phyloP scores from a whole-genome alignment of 768 basidiomycete genomes.

The Clitopilus hobsonii region DNA sequence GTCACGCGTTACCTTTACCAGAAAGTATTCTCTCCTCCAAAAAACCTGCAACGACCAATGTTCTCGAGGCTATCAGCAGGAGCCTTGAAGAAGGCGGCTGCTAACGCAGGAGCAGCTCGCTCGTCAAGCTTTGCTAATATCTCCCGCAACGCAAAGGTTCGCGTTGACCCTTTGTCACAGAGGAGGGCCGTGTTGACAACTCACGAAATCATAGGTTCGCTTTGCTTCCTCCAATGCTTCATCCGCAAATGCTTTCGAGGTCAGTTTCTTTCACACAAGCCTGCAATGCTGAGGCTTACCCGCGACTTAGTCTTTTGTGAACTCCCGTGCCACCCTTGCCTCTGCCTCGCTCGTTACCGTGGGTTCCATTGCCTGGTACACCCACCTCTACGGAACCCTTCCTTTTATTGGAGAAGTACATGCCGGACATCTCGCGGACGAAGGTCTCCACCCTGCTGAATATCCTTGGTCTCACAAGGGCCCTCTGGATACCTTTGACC shows the following conservation, averaged over 20 bases:
- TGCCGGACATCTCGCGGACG: conserved; percentile 89
- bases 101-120: conserved; percentile 41
- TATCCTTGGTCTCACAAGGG: conserved; percentile 95
- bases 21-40: conserved; percentile 31
- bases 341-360: conserved; percentile 73
- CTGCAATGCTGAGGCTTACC: conserved; percentile 1
- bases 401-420: conserved; percentile 91
- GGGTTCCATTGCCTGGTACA: conserved; percentile 96
- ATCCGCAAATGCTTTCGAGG: conserved; percentile 56
- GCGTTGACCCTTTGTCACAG: conserved; percentile 16
- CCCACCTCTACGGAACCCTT: conserved; percentile 85
- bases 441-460: conserved; percentile 83
- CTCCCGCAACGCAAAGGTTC: conserved; percentile 48
- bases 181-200: conserved; percentile 14
- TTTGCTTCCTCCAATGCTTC: conserved; percentile 67
- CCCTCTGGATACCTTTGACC: conserved; percentile 87
- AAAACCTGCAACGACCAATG: conserved; percentile 63
- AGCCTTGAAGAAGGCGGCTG: conserved; percentile 54
- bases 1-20: conserved; percentile 42
- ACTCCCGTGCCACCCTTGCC: conserved; percentile 69
- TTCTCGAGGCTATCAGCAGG: conserved; percentile 77
- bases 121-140: conserved; percentile 33
- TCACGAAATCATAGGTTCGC: conserved; percentile 47
- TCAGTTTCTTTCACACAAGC: conserved; percentile 26
- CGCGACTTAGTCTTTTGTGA: conserved; percentile 50